phyloP scores from a whole-genome alignment of 208 protist species.

The Trypanosoma caninum region DNA sequence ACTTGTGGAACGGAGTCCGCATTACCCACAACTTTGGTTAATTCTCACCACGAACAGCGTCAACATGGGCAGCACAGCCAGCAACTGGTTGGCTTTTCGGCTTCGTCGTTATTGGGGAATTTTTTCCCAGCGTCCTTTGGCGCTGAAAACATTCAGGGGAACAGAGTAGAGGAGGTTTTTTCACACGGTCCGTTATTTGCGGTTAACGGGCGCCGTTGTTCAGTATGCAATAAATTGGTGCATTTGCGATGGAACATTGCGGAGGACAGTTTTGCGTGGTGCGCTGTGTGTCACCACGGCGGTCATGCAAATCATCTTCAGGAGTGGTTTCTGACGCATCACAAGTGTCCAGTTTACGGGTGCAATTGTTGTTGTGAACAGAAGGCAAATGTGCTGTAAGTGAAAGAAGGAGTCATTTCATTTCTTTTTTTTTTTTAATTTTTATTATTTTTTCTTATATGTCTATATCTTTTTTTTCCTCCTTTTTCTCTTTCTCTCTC shows the following conservation, averaged over 20 bases:
- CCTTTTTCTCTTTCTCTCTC: conserved; percentile 1
- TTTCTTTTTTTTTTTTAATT: background rate
- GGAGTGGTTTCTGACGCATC: conserved; percentile 76
- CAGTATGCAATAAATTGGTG: conserved; percentile 40
- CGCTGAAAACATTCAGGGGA: too few relatives aligned
- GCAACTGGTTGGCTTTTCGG: too few relatives aligned
- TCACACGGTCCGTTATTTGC: background rate
- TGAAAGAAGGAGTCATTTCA: background rate
- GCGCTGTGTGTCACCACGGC: conserved; percentile 74
- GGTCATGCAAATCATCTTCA: conserved; percentile 78
- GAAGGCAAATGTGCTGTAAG: conserved; percentile 34
- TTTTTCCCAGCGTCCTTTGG: too few relatives aligned
- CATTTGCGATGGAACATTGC: conserved; percentile 7
- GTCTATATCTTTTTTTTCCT: background rate
- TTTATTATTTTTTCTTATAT: background rate
- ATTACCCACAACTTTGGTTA: background rate
- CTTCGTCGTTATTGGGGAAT: too few relatives aligned
- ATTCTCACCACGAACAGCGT: conserved; percentile 1
- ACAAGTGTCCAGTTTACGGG: conserved; percentile 58
- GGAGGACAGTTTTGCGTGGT: conserved; percentile 61
- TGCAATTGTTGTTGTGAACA: conserved; percentile 80
- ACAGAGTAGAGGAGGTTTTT: too few relatives aligned
- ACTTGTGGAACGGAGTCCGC: background rate
- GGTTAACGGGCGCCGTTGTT: conserved; percentile 27
- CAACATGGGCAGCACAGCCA: background rate